Conservation (phyloP, 78 protist genomes). For the Pigoraptor vietnamica region DNA sequence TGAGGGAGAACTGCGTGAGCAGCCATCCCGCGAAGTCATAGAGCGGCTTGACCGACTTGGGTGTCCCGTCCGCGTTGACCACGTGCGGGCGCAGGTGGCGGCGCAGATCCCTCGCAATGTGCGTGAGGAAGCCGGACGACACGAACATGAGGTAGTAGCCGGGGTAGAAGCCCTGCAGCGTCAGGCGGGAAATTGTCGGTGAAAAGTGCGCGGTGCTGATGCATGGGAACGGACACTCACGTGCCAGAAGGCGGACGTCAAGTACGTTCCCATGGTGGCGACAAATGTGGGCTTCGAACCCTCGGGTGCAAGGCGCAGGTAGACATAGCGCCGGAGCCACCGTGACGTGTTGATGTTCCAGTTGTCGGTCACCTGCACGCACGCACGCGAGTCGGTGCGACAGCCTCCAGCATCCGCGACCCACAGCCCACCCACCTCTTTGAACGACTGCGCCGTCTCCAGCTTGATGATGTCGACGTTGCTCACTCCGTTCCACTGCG, state of each 20-base stretch:
- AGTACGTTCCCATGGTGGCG: conserved; percentile 43
- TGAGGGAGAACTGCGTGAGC: not conserved
- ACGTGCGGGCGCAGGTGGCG: not conserved
- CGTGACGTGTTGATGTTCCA: conserved; percentile 61
- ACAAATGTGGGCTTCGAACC: conserved; percentile 40
- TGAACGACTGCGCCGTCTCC: not conserved
- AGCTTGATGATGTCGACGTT: not conserved
- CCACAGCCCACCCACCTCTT: not conserved
- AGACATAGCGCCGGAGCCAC: conserved; percentile 58
- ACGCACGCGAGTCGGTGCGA: too few species aligned
- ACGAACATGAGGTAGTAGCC: not conserved
- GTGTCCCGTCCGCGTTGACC: not conserved
- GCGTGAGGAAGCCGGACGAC: not conserved
- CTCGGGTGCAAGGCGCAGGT: conserved; percentile 39
- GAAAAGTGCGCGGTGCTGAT: not conserved
- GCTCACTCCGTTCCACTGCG: not conserved
- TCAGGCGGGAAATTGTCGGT: not conserved
- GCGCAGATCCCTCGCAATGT: not conserved
- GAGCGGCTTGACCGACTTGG: not conserved
- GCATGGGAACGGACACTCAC: conserved; percentile 7
- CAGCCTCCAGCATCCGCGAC: too few species aligned
- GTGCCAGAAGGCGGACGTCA: conserved; percentile 68
- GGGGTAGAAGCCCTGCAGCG: conserved; percentile 4
- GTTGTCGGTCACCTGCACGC: not conserved
- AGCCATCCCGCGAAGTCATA: not conserved